Conservation (phyloP, 352 stramenopile genomes). For the Phytophthora melonis region DNA sequence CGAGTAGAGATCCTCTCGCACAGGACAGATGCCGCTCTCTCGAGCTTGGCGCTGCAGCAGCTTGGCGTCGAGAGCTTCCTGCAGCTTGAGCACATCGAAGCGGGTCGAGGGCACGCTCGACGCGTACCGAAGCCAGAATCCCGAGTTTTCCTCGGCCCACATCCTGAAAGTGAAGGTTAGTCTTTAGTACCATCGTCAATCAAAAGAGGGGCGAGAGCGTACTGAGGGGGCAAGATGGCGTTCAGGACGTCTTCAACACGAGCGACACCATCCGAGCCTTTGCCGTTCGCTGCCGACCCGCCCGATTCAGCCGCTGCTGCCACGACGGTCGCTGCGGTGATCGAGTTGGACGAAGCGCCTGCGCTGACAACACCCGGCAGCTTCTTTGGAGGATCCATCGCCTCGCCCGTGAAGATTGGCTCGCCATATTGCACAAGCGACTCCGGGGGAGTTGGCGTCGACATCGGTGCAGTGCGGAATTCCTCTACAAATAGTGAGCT, state of each 20-base stretch:
- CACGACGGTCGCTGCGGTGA: slow-evolving; percentile 26
- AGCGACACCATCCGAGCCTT: slow-evolving; percentile 55
- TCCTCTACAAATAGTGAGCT: background rate
- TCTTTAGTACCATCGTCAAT: background rate
- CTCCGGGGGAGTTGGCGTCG: slow-evolving; percentile 77
- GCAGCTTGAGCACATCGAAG: slow-evolving; percentile 94
- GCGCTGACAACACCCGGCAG: slow-evolving; percentile 23
- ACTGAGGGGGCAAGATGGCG: slow-evolving; percentile 80
- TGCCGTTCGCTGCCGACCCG: slow-evolving; percentile 25
- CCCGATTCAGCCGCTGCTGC: slow-evolving; percentile 33
- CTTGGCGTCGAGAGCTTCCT: slow-evolving; percentile 90
- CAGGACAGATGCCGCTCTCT: slow-evolving; percentile 93
- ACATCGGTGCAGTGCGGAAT: slow-evolving; percentile 39
- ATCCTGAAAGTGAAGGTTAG: slow-evolving; percentile 50
- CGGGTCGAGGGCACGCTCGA: slow-evolving; percentile 91
- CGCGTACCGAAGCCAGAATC: slow-evolving; percentile 93
- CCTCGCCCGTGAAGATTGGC: slow-evolving; percentile 92
- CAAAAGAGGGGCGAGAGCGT: slow-evolving; percentile 9
- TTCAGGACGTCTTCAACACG: slow-evolving; percentile 85
- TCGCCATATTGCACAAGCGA: slow-evolving; percentile 91
- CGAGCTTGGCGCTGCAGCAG: slow-evolving; percentile 91
- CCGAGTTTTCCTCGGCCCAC: slow-evolving; percentile 82
- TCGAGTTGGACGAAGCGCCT: slow-evolving; percentile 31
- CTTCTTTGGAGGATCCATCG: slow-evolving; percentile 67
- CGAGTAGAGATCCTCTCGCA: slow-evolving; percentile 94